These are phyloP conservation scores for Aspergillus amoenus DNA, from an alignment of 2,329 filamentous ascomycete genomes.

Conservation along the genomic window DNA sequence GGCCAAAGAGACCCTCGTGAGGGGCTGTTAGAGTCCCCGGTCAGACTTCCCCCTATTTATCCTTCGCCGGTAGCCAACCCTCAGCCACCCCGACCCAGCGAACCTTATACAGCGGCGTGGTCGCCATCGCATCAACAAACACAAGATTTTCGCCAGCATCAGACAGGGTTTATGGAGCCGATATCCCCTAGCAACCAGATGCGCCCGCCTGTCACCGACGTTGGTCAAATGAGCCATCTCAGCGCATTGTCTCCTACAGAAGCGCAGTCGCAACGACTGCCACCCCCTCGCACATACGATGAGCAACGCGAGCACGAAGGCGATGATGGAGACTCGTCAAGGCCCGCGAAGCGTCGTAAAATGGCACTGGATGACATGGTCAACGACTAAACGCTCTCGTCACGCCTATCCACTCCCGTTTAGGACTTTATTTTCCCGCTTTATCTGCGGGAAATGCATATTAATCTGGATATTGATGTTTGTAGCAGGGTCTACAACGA, in stretches of 20 bases:
- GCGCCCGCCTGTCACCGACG: constrained; percentile 25
- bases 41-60: constrained; percentile 39
- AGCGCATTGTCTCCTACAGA: constrained; percentile 22
- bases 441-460: background rate
- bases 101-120: background rate
- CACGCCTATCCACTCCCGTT: background rate
- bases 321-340: constrained; percentile 21
- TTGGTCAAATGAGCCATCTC: constrained; percentile 16
- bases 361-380: constrained; percentile 45
- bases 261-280: constrained; percentile 16
- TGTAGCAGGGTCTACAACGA: constrained; percentile 23
- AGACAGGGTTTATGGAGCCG: constrained; percentile 27
- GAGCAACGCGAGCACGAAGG: constrained; percentile 19
- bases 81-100: background rate
- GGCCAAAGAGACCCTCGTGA: constrained; percentile 28
- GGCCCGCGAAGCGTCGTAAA: constrained; percentile 37
- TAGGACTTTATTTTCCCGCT: background rate
- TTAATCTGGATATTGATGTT: constrained; percentile 9
- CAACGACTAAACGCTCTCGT: constrained; percentile 28
- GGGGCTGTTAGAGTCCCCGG: constrained; percentile 31
- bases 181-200: constrained; percentile 27
- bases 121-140: constrained; percentile 9
- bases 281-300: constrained; percentile 14
- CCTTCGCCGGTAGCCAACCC: constrained; percentile 29
- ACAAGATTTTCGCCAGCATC: constrained; percentile 12